Evolutionary conservation across 352 stramenopile genomes (phyloP), one percentile per base, ranked within the genome.

Genomic region (Globisporangium lucens): DNA sequence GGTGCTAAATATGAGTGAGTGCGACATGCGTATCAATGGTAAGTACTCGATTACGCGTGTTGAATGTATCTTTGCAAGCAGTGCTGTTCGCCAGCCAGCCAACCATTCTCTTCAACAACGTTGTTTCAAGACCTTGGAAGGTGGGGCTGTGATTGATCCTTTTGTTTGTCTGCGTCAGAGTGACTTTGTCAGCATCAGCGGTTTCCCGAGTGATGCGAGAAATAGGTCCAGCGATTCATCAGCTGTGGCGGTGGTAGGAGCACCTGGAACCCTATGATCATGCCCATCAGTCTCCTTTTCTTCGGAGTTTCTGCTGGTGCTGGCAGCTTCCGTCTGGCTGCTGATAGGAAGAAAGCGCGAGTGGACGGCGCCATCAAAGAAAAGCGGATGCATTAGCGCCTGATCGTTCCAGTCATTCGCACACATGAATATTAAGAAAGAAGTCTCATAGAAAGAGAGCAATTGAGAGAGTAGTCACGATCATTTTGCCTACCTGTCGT

Each of bases 331-430:
- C 10, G 62, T 63, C 10, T 61, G 33, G 15, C 30, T 46, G 4
- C 2, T n/a, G 27, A 43, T 27, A 46, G 66, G 65, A 0, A 69
- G 72, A 55, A 85, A 76, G 8, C 56, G 56, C 4, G 41, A 66
- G 38, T 60, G 66, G 27, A 68, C 46, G 30, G 75, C 68, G 2
- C 75, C 75, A 12, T 75, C 63, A 56, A 84, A 79, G 63, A 87
- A 82, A 52, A 79, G 87, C 15, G 82, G 75, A 60, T 89, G 73
- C 56, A 63, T 35, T 17, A 87, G 66, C 7, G 75, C 79, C 70
- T 83, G 30, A 3, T 15, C 57, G 2, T 38, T 6, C 38, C 15
- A 53, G n/a, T 24, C 24, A 49, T n/a, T 6, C 57, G 41, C 22
- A n/a, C 2, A 41, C 20, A 15, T 57, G 1, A 8, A 10, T n/a